A percentile compares a stretch with the other conserved stretches of the same genome.
Evolutionary conservation across 495 filamentous ascomycete genomes (phyloP).

Genomic region (Aspergillus indologenus): DNA sequence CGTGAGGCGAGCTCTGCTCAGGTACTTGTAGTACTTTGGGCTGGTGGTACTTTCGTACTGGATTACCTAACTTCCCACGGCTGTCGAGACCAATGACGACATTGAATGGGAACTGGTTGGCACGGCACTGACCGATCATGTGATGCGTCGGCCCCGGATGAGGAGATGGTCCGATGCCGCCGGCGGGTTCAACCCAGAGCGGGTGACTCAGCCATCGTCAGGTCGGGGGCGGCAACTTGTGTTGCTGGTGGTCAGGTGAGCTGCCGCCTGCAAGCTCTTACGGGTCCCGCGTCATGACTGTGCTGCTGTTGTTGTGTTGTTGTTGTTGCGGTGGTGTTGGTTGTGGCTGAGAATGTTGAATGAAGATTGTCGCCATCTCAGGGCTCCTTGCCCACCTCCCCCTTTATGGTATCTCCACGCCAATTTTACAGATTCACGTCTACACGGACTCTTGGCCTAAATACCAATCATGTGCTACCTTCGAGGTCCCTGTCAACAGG

Average conservation of each 20-base stretch:
- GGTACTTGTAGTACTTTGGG: constrained; percentile 6
- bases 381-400: not conserved
- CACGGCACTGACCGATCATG: constrained; percentile 12
- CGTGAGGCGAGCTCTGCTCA: not conserved
- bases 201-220: constrained; percentile 20
- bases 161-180: not conserved
- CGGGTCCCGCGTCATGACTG: not conserved
- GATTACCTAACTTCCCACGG: constrained; percentile 6
- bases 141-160: constrained; percentile 12
- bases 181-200: not conserved
- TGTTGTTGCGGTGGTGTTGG: not conserved
- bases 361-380: not conserved
- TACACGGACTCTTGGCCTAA: not conserved
- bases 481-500: too few species aligned
- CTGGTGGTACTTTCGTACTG: not conserved
- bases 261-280: not conserved
- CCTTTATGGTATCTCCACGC: not conserved
- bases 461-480: not conserved
- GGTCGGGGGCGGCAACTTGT: not conserved
- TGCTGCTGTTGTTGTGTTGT: not conserved
- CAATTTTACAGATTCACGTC: not conserved
- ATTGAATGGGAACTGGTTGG: constrained; percentile 2
- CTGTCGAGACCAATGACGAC: constrained; percentile 20
- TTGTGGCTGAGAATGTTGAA: not conserved
- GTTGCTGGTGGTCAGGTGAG: constrained; percentile 16